phyloP scores from a whole-genome alignment of 129 eudicot species.

The Centrapalus pauciflorus region DNA sequence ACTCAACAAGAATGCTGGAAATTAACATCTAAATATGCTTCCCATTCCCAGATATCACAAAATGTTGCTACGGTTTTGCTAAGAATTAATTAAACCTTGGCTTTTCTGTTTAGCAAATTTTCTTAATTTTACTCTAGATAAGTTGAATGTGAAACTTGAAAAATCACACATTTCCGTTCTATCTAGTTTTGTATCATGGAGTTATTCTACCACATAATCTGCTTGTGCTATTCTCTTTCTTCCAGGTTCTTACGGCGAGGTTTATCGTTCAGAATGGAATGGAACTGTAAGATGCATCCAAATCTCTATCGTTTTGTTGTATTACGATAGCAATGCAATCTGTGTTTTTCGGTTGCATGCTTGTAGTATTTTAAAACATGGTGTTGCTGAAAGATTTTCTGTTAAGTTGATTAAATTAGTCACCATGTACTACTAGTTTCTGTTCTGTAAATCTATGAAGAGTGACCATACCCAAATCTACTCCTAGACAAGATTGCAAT shows the following conservation, averaged over 20 bases:
- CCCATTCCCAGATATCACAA: background rate
- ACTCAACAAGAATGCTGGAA: background rate
- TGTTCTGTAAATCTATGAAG: background rate
- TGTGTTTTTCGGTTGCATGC: background rate
- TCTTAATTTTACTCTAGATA: too few species aligned
- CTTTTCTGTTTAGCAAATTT: background rate
- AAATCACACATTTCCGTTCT: background rate
- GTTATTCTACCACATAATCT: background rate
- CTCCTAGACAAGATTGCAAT: background rate
- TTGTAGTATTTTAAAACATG: background rate
- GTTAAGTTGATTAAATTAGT: background rate
- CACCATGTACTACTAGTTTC: background rate
- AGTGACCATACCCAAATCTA: background rate
- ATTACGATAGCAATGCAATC: background rate
- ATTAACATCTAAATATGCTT: background rate
- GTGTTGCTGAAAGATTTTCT: background rate
- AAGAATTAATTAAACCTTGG: background rate
- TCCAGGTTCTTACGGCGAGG: slow-evolving; percentile 98
- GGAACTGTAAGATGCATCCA: slow-evolving; percentile 48
- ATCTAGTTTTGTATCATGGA: background rate
- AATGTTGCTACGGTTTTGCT: background rate
- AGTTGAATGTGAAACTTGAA: too few species aligned
- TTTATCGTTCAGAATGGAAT: slow-evolving; percentile 92
- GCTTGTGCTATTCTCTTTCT: slow-evolving; percentile 1
- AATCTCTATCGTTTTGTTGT: background rate